These are phyloP conservation scores for Deakozyma indianensis DNA, from an alignment of 805 yeast species.

Conservation along the genomic window DNA sequence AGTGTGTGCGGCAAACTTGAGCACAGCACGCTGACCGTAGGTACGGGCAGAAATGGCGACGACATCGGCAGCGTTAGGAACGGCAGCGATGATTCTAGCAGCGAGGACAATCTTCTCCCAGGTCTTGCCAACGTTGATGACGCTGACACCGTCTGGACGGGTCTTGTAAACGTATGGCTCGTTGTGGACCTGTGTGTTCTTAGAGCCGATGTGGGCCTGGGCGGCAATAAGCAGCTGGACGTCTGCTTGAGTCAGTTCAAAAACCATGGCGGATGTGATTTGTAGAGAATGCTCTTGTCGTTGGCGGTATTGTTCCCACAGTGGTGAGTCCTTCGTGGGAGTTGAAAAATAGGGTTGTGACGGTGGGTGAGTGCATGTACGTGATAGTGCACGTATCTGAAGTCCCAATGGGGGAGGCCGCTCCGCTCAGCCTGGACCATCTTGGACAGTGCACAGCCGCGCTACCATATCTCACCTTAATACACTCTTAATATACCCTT, in stretches of 20 bases:
- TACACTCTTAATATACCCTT: too few species aligned
- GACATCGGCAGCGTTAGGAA: conserved; percentile 96
- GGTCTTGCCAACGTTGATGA: conserved; percentile 96
- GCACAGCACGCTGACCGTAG: conserved; percentile 99
- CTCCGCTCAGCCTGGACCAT: too few species aligned
- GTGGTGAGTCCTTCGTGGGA: too few species aligned
- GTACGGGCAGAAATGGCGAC: conserved; percentile 99
- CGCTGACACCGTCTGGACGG: conserved; percentile 98
- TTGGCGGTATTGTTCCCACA: too few species aligned
- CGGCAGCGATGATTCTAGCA: conserved; percentile 98
- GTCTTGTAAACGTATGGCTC: conserved; percentile 16
- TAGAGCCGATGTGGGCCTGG: conserved; percentile 98
- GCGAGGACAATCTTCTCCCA: conserved; percentile 99
- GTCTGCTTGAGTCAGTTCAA: conserved; percentile 78
- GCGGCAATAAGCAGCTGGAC: conserved; percentile 99
- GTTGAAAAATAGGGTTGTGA: too few species aligned
- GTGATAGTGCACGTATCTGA: too few species aligned
- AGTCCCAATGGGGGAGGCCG: too few species aligned
- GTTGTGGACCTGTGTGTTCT: conserved; percentile 81
- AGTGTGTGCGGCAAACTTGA: conserved; percentile 98
- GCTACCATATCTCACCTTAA: too few species aligned
- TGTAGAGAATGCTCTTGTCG: too few species aligned
- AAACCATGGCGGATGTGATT: neutral
- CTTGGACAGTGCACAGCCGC: too few species aligned
- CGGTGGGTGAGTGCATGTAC: too few species aligned